These are phyloP conservation scores for Terana coerulea DNA, from an alignment of 768 basidiomycete genomes.

Conservation along the genomic window DNA sequence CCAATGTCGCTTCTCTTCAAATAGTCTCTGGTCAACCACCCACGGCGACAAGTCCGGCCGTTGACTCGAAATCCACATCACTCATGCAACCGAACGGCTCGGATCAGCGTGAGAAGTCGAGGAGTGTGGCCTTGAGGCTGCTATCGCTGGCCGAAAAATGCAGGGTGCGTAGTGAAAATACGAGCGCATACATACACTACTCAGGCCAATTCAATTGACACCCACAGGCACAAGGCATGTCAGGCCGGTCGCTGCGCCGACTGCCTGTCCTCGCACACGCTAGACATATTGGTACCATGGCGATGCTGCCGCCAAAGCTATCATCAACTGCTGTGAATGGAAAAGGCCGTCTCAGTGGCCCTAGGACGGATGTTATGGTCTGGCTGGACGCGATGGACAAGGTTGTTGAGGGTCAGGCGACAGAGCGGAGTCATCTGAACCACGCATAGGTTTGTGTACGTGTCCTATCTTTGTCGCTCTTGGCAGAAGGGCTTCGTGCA, in stretches of 20 bases:
- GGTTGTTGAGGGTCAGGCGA: conserved; percentile 57
- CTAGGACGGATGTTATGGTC: conserved; percentile 46
- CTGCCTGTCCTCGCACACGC: conserved; percentile 95
- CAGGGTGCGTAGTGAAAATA: conserved; percentile 62
- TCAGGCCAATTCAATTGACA: no score
- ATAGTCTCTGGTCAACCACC: conserved; percentile 5
- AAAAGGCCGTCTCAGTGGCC: background rate
- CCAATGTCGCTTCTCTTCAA: conserved; percentile 8
- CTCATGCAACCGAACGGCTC: background rate
- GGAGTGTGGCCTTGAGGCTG: conserved; percentile 53
- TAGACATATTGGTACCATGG: conserved; percentile 62
- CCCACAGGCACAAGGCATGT: conserved; percentile 69
- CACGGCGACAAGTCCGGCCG: no score
- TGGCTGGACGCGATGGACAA: conserved; percentile 88
- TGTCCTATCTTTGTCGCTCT: no score
- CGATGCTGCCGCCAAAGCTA: conserved; percentile 28
- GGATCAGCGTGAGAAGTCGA: conserved; percentile 46
- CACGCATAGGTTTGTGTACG: conserved; percentile 7
- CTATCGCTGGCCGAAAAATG: conserved; percentile 72
- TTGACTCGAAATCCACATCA: no score
- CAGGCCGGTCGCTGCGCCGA: conserved; percentile 86
- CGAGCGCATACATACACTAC: no score
- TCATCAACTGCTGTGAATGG: background rate
- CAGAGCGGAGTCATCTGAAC: conserved; percentile 47
- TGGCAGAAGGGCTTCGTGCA: no score